Base-by-base conservation (phyloP, 2,329 filamentous ascomycete species). In the Thermomyces lanuginosus region DNA sequence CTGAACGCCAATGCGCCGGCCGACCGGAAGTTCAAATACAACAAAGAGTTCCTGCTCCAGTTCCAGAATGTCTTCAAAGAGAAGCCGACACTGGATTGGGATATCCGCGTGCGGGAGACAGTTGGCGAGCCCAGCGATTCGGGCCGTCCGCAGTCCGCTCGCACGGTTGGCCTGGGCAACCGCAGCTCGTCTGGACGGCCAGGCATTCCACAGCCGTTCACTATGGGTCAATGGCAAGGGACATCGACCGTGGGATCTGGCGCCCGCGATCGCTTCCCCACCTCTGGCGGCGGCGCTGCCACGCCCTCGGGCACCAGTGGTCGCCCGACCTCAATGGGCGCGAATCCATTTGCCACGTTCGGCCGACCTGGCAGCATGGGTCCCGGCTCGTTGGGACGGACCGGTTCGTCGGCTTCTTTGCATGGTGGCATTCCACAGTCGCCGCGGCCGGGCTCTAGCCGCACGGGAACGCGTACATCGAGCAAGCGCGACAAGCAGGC, bases 51-150 rank as follows among this genome's bases (percentile, higher is more conserved):
- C 64, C 62, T 98, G 57, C 66, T 98, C 16, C 89, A 98, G 49
- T 98, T 98, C 66, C 81, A 93, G 59, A 71, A 71, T 42, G 82
- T 92, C 11, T 98, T 93, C 60, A 91, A 82, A 36, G 89, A 98
- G 63, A 91, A 93, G 59, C 89, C 89, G 8, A 92, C 83, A 1
- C 56, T 84, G 22, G 86, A 95, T 47, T 98, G 92, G 71, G 79
- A 91, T 47, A 66, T 76, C 38, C 84, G 89, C 46, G 74, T 98
- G 35, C 66, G 86, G 67, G 75, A 78, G 57, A 65, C 76, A 61
- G 53, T 98, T 39, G 86, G 86, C 31, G 84, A 92, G 38, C 63
- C 63, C 31, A 66, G 69, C 32, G 62, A 69, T 31, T 70, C 71
- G 58, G 80, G 56, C 61, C 76, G 53, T 52, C 68, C 51, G 56